Evolutionary conservation across 805 yeast genomes (phyloP).

Genomic region (Candida stauntonica): DNA sequence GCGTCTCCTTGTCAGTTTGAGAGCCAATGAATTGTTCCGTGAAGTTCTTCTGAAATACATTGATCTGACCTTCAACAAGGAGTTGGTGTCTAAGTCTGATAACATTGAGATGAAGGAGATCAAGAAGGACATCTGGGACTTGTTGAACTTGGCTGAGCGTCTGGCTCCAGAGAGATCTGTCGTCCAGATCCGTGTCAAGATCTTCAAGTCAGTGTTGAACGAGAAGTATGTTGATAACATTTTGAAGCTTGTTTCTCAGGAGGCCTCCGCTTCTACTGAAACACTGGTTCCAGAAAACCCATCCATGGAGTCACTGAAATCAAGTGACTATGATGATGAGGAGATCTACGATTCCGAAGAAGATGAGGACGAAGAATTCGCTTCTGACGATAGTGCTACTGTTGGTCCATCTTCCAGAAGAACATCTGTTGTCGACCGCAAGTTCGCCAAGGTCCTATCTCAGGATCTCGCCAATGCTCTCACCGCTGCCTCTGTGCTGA

Average conservation of each 20-base stretch:
- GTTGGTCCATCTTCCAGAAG: slow-evolving; percentile 7
- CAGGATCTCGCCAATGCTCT: slow-evolving; percentile 25
- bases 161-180: slow-evolving; percentile 26
- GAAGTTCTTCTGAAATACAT: slow-evolving; percentile 25
- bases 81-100: slow-evolving; percentile 12
- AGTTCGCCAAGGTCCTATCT: slow-evolving; percentile 20
- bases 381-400: slow-evolving; percentile 4
- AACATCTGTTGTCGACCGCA: slow-evolving; percentile 11
- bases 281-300: slow-evolving; percentile 8
- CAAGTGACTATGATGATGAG: slow-evolving; percentile 5
- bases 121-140: slow-evolving; percentile 25
- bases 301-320: slow-evolving; percentile 3
- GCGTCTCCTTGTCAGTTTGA: slow-evolving; percentile 20
- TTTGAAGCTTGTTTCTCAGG: slow-evolving; percentile 16
- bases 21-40: slow-evolving; percentile 30
- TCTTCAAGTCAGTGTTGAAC: slow-evolving; percentile 28
- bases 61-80: slow-evolving; percentile 23
- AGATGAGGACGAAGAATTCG: slow-evolving; percentile 9
- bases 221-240: slow-evolving; percentile 24
- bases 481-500: slow-evolving; percentile 23
- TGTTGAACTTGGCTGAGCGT: slow-evolving; percentile 22
- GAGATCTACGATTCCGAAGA: slow-evolving; percentile 7
- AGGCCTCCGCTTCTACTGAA: slow-evolving; percentile 6
- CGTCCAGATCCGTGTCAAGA: slow-evolving; percentile 25
- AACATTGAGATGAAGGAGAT: slow-evolving; percentile 22